These are phyloP conservation scores for Gossypium thurberi DNA, from an alignment of 345 rosid species.

Conservation along the genomic window DNA sequence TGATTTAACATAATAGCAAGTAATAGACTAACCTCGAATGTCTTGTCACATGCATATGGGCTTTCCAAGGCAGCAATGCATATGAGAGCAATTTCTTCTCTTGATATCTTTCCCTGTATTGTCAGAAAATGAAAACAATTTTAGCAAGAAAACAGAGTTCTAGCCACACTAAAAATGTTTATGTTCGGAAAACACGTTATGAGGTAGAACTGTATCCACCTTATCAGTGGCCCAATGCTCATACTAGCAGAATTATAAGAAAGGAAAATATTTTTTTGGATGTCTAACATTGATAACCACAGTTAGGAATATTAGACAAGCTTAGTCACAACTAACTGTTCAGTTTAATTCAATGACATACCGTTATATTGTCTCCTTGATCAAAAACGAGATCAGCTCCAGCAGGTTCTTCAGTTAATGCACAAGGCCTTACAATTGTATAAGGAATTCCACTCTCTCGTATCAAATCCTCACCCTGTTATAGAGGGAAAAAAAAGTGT, in stretches of 20 bases:
- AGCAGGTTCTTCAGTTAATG: conserved; percentile 93
- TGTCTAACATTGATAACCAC: not conserved
- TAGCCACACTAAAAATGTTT: not conserved
- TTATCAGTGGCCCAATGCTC: not conserved
- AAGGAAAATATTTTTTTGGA: not conserved
- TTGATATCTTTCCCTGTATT: conserved; percentile 79
- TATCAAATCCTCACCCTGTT: conserved; percentile 79
- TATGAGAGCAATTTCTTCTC: conserved; percentile 87
- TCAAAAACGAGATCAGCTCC: conserved; percentile 91
- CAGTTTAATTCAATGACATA: conserved; percentile 17
- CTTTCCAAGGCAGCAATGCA: conserved; percentile 82
- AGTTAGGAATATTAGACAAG: not conserved
- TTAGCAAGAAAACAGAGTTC: not conserved
- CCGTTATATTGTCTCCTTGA: conserved; percentile 90
- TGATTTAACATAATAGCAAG: not conserved
- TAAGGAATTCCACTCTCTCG: conserved; percentile 86
- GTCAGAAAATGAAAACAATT: not conserved
- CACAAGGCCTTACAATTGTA: conserved; percentile 85
- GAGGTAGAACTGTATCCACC: conserved; percentile 14
- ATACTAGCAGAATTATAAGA: not conserved
- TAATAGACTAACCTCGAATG: conserved; percentile 61
- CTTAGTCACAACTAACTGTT: not conserved
- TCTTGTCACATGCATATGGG: conserved; percentile 70
- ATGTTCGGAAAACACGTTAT: not conserved
- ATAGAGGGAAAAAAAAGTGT: not conserved